Evolutionary conservation across 2,329 filamentous ascomycete genomes (phyloP).

Genomic region (Geosmithia flava): DNA sequence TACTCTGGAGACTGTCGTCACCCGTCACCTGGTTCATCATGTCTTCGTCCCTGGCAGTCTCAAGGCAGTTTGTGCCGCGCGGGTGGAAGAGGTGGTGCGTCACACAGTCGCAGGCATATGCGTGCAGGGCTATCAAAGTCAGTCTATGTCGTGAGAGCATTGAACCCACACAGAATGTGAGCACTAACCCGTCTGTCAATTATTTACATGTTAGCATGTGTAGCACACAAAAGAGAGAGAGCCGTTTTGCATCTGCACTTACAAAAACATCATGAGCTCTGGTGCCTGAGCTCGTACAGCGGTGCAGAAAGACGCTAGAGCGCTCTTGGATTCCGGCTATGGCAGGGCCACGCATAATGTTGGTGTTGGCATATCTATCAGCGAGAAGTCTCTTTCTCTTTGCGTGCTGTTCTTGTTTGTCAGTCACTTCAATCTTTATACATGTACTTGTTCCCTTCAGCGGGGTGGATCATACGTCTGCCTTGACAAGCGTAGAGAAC

Average conservation of each 20-base stretch:
- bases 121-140: constrained; percentile 32
- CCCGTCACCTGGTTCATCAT: constrained; percentile 60
- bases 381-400: constrained; percentile 51
- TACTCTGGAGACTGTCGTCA: constrained; percentile 55
- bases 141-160: neutral
- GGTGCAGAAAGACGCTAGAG: constrained; percentile 39
- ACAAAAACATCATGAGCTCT: constrained; percentile 50
- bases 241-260: too few species aligned
- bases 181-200: neutral
- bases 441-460: neutral
- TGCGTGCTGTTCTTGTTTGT: constrained; percentile 34
- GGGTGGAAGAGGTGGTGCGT: constrained; percentile 61
- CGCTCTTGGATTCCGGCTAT: constrained; percentile 45
- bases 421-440: neutral
- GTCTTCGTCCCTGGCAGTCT: constrained; percentile 39
- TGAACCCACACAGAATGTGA: neutral
- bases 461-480: constrained; percentile 24
- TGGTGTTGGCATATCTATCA: constrained; percentile 57
- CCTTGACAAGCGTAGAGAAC: constrained; percentile 45
- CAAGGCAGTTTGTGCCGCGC: constrained; percentile 47
- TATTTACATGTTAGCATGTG: neutral
- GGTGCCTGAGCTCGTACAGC: constrained; percentile 31
- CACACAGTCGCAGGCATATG: constrained; percentile 57
- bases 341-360: constrained; percentile 43
- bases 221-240: neutral